Conservation (phyloP, 1,284 basidiomycete species). For the Naganishia sp. region DNA sequence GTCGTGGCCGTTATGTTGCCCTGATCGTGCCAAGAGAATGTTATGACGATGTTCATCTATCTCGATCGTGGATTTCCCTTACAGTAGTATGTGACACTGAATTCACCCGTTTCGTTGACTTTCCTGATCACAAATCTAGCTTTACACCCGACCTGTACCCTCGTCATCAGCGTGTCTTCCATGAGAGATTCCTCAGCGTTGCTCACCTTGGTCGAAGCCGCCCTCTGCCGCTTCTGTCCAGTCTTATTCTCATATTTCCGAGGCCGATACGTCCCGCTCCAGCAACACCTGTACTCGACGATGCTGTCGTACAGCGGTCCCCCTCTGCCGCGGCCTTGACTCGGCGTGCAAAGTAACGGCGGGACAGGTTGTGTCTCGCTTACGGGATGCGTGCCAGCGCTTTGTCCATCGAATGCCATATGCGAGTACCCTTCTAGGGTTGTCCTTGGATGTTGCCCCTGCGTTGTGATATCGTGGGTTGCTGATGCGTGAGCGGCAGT, state of each 20-base stretch:
- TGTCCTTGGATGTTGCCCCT: too few species aligned
- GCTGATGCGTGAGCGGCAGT: neutral
- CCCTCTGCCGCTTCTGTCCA: constrained; percentile 18
- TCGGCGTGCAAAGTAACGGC: neutral
- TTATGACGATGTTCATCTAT: neutral
- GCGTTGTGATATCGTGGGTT: accelerated
- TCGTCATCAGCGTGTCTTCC: neutral
- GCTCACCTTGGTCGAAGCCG: constrained; percentile 18
- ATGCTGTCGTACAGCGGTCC: constrained; percentile 15
- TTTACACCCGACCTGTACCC: constrained; percentile 17
- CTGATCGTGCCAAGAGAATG: neutral
- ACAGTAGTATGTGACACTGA: constrained; percentile 13
- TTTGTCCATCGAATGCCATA: neutral
- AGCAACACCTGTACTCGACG: constrained; percentile 21
- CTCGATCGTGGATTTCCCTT: neutral
- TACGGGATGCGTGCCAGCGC: neutral
- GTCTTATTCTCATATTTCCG: constrained; percentile 17
- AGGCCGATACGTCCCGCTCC: constrained; percentile 18
- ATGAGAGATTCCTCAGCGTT: neutral
- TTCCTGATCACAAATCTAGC: constrained; percentile 23
- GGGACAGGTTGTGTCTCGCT: neutral
- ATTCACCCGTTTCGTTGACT: constrained; percentile 4
- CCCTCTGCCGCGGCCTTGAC: neutral
- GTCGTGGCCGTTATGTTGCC: constrained; percentile 25
- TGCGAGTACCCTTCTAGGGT: neutral